Conservation (phyloP, 2,329 filamentous ascomycete genomes). For the Fusarium hainanense region DNA sequence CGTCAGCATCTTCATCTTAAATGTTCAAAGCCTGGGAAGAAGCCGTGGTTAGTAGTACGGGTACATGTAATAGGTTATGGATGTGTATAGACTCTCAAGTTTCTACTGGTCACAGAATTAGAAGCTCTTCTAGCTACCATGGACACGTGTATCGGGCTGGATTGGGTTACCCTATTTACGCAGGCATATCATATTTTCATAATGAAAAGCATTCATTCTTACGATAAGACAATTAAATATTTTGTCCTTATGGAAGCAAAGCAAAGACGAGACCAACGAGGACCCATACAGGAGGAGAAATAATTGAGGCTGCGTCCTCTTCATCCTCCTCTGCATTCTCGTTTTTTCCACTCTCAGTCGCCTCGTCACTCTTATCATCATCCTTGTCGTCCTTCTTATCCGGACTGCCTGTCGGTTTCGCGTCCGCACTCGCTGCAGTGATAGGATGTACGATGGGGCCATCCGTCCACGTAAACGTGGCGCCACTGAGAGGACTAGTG, state of each 20-base stretch:
- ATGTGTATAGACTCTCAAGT: neutral
- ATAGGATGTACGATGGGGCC: neutral
- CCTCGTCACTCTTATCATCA: neutral
- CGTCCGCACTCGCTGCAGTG: neutral
- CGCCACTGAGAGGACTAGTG: neutral
- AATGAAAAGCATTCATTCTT: too few species aligned
- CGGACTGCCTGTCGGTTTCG: neutral
- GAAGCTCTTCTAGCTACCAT: too few species aligned
- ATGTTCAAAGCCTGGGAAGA: neutral
- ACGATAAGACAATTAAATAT: too few species aligned
- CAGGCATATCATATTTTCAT: too few species aligned
- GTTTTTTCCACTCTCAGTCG: neutral
- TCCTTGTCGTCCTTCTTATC: neutral
- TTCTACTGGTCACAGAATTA: too few species aligned
- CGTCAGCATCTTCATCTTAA: neutral
- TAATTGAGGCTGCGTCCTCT: neutral
- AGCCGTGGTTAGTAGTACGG: neutral
- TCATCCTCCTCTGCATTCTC: neutral
- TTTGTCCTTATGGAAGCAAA: neutral
- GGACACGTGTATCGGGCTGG: too few species aligned
- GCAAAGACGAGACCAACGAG: neutral
- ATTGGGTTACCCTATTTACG: too few species aligned
- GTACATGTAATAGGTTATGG: neutral
- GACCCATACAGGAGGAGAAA: neutral
- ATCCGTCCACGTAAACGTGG: neutral